phyloP scores from a whole-genome alignment of 2,329 filamentous ascomycete genomes.

The Cladosporium sp. region DNA sequence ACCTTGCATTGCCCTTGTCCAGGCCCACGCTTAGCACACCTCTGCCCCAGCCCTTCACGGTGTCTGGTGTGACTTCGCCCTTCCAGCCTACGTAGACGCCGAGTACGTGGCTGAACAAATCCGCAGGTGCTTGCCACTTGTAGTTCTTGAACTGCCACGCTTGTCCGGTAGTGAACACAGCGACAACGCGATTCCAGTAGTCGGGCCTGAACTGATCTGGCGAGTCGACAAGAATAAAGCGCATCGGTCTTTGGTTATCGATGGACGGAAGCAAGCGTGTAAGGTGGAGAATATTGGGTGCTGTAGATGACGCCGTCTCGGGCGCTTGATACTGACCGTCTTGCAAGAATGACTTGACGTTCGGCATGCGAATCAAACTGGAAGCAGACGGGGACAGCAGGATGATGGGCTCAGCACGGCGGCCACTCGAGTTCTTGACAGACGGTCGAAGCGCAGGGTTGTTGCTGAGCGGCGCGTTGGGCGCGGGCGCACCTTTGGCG shows the following conservation, averaged over 20 bases:
- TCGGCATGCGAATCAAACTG: conserved; percentile 90
- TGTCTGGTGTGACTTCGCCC: conserved; percentile 76
- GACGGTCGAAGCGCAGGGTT: conserved; percentile 41
- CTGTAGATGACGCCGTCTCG: conserved; percentile 60
- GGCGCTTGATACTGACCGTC: conserved; percentile 78
- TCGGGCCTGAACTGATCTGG: conserved; percentile 96
- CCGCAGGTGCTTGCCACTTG: conserved; percentile 87
- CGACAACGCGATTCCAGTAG: conserved; percentile 94
- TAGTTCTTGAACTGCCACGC: conserved; percentile 99
- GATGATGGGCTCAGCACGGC: conserved; percentile 80
- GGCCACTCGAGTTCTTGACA: conserved; percentile 42
- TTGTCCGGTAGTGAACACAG: conserved; percentile 96
- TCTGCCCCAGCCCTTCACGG: conserved; percentile 81
- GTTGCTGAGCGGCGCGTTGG: conserved; percentile 49
- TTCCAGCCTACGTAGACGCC: conserved; percentile 92
- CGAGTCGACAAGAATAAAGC: conserved; percentile 93
- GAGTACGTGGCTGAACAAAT: conserved; percentile 84
- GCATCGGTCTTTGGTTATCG: conserved; percentile 71
- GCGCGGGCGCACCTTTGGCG: conserved; percentile 60
- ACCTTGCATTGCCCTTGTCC: conserved; percentile 69
- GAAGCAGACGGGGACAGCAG: conserved; percentile 94
- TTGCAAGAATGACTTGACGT: conserved; percentile 92
- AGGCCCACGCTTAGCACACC: conserved; percentile 76
- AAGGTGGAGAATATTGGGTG: conserved; percentile 80
- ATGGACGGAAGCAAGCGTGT: conserved; percentile 72